A percentile compares a stretch with the other conserved stretches of the same genome.
phyloP scores from a whole-genome alignment of 805 yeast genomes.

The Candida succiphila region DNA sequence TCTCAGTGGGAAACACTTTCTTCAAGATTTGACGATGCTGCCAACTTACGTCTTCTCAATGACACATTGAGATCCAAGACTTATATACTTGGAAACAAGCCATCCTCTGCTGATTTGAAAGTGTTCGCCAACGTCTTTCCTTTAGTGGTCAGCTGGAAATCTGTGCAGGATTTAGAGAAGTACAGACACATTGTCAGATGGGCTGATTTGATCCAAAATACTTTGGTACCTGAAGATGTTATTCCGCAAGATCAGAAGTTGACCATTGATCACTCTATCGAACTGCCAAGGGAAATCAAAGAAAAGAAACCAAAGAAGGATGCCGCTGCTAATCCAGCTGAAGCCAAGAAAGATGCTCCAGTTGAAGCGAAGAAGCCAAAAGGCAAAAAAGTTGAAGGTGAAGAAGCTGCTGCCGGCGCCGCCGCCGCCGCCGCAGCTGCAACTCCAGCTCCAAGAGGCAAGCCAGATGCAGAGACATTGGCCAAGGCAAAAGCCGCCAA shows the following conservation, averaged over 20 bases:
- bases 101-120: conserved; percentile 61
- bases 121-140: conserved; percentile 63
- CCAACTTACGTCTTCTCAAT: conserved; percentile 49
- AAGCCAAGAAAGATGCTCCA: conserved; percentile 20
- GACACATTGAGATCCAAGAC: conserved; percentile 59
- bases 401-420: conserved; percentile 3
- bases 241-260: conserved; percentile 47
- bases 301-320: conserved; percentile 26
- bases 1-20: conserved; percentile 76
- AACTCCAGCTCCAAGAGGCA: conserved; percentile 2
- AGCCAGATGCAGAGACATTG: conserved; percentile 20
- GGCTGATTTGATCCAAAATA: conserved; percentile 79
- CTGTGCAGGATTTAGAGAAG: conserved; percentile 43
- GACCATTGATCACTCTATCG: conserved; percentile 46
- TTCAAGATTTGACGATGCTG: conserved; percentile 50
- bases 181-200: conserved; percentile 87
- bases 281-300: conserved; percentile 48
- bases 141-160: conserved; percentile 43
- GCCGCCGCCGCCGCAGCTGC: conserved; percentile 7
- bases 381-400: conserved; percentile 7
- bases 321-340: conserved; percentile 7
- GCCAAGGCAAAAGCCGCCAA: conserved; percentile 25
- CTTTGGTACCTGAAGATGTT: conserved; percentile 31
- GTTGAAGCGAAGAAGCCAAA: conserved; percentile 20
- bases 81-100: conserved; percentile 57